Evolutionary conservation across 768 basidiomycete species (phyloP), one percentile per base, ranked within the genome.

Genomic region (Suillus fuscotomentosus): DNA sequence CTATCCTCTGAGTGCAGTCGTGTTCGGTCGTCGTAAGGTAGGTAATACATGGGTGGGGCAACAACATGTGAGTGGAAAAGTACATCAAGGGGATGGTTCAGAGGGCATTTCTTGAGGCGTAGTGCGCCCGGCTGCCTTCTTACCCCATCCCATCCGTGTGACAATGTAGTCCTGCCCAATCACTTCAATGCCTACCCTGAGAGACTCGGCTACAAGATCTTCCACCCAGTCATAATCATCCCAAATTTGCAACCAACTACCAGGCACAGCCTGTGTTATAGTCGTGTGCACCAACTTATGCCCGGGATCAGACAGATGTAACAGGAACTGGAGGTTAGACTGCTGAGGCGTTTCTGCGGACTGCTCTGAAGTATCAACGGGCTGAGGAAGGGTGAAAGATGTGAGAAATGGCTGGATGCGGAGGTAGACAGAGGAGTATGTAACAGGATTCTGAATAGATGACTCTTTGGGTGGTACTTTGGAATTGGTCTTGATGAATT

Each of bases 221-320:
- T 99, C 97, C 14, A 99, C 95, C 97, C 97, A 97, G 51, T 92
- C 90, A 73, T 94, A 91, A 67, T 89, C 83, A 71, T 97, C 96
- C 89, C 95, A 97, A 51, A 95, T 80, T 5, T 88, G 87, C 62
- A 99, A 75, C 97, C 97, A 99, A 59, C 83, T 79, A n/a, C 79
- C 81, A 0, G 97, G 95, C 24, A 96, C 82, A 6, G 87, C 83
- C 74, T 99, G 97, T 6, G 94, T 93, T 57, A 92, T 75, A 0
- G 93, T 92, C 7, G 88, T 88, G 71, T 89, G 89, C 7, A 82
- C 80, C 60, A 99, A 80, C 42, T 88, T 81, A 73, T 99, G 95
- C 5, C 79, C 81, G 13, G 95, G 94, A 76, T 98, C 97, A 43
- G 80, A 79, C 10, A 91, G 77, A 62, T 86, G 80, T 55, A 91